Base-by-base conservation (phyloP, 2,329 filamentous ascomycete species). In the Hortaea werneckii region DNA sequence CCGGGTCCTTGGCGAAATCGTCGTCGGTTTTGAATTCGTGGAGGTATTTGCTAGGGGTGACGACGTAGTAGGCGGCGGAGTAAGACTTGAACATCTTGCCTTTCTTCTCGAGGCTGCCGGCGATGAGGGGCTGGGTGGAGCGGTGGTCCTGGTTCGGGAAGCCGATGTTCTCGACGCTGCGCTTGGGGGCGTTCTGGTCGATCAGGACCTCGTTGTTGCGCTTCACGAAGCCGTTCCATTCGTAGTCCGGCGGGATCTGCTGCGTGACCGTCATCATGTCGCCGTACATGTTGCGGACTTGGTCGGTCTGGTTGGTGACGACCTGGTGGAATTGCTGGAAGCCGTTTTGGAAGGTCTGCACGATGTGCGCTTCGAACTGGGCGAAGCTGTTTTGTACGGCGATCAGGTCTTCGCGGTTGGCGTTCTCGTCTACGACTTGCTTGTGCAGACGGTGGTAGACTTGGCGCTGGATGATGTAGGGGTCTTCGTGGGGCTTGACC, bases 21-120 rank as follows among this genome's bases (percentile, higher is more conserved):
- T 96, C 90, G 62, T 86, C 84, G 60, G 94, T 88, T 69, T 94
- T 94, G 75, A 94, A 98, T 67, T 95, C 89, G 70, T 98, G 92
- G 48, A 98, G 70, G 69, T 83, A 98, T 60, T 86, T 87, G 47
- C 85, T 78, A 0, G 87, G 85, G 0, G 88, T 94, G 41, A 96
- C 80, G 46, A 92, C 90, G 62, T 95, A 98, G 74, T 94, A 95
- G 46, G 78, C 80, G 0, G 85, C 79, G 52, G 80, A 82, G 67
- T 86, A 92, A 67, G 83, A 76, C 58, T 87, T 78, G 67, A 94
- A 82, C 65, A 94, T 85, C 57, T 88, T 85, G 50, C 84, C 87
- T 70, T 95, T 96, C 61, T 87, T 83, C 72, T 95, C 87, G 41
- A 98, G 76, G 0, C 79, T 83, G 35, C 92, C 92, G 59, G 94